These are phyloP conservation scores for Curvularia lunata DNA, from an alignment of 2,329 filamentous ascomycete species.

Conservation along the genomic window DNA sequence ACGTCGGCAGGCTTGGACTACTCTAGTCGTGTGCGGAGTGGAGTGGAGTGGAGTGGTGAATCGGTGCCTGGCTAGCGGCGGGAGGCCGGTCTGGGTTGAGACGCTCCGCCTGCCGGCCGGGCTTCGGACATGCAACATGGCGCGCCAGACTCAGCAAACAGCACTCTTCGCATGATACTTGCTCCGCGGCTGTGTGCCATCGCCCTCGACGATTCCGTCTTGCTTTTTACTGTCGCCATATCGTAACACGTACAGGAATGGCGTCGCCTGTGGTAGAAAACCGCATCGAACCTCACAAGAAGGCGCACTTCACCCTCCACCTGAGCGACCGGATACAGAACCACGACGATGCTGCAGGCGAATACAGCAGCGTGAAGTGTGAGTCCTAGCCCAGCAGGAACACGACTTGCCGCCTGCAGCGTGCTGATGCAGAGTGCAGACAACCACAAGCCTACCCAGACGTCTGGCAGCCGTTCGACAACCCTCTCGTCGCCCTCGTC, in stretches of 20 bases:
- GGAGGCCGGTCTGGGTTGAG: conserved; percentile 16
- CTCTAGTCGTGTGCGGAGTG: neutral
- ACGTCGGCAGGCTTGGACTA: conserved; percentile 2
- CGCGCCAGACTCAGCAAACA: conserved; percentile 8
- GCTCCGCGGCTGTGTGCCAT: neutral
- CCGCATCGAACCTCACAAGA: conserved; percentile 49
- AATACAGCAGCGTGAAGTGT: conserved; percentile 48
- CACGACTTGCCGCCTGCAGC: conserved; percentile 17
- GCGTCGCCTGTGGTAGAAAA: conserved; percentile 47
- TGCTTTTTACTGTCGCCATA: neutral
- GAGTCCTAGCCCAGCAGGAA: conserved; percentile 1
- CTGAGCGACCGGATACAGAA: conserved; percentile 44
- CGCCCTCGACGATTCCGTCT: neutral
- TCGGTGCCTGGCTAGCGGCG: conserved; percentile 13
- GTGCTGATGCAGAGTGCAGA: conserved; percentile 35
- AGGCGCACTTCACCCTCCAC: conserved; percentile 47
- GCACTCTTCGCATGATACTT: neutral
- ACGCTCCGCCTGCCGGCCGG: conserved; percentile 9
- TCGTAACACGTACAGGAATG: conserved; percentile 27
- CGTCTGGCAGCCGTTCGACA: conserved; percentile 37
- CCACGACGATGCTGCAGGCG: conserved; percentile 21
- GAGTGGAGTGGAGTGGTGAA: conserved; percentile 5
- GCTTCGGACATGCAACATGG: conserved; percentile 6
- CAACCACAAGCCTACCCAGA: conserved; percentile 55
- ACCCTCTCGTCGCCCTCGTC: conserved; percentile 34